phyloP scores from a whole-genome alignment of 164 flowering plant genomes.

The Tetracentron sinense region DNA sequence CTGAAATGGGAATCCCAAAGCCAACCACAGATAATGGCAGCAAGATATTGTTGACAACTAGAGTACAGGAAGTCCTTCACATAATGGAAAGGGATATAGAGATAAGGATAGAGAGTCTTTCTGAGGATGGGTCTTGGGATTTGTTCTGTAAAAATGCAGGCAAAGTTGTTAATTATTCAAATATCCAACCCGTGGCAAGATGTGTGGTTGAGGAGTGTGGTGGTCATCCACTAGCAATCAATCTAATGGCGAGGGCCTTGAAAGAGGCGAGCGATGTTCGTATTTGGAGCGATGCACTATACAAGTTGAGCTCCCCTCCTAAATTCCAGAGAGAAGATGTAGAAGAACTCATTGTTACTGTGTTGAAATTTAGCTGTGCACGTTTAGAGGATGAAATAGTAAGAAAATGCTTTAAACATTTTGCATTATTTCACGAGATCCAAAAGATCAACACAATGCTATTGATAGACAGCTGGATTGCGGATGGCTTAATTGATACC shows the following conservation, averaged over 20 bases:
- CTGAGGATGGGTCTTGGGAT: conserved; percentile 1
- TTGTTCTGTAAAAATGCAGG: conserved; percentile 11
- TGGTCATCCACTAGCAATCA: background rate
- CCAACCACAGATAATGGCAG: background rate
- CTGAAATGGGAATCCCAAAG: conserved; percentile 6
- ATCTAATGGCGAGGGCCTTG: conserved; percentile 6
- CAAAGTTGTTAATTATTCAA: background rate
- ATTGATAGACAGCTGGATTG: background rate
- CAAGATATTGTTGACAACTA: conserved; percentile 11
- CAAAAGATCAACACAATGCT: background rate
- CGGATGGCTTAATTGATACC: background rate
- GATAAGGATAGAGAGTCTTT: conserved; percentile 8
- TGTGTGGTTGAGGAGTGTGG: conserved; percentile 2
- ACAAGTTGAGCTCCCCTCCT: background rate
- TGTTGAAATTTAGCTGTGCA: conserved; percentile 4
- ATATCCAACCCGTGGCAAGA: conserved; percentile 1
- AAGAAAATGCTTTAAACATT: conserved; percentile 1
- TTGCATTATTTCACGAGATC: background rate
- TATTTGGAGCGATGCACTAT: conserved; percentile 5
- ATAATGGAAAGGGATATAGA: conserved; percentile 8
- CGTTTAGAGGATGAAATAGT: background rate
- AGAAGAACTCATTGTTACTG: background rate
- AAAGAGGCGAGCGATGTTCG: background rate
- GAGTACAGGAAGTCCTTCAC: conserved; percentile 1
- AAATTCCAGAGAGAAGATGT: background rate